Evolutionary conservation across 208 protist species (phyloP).

Genomic region (Trypanosoma scelopori): DNA sequence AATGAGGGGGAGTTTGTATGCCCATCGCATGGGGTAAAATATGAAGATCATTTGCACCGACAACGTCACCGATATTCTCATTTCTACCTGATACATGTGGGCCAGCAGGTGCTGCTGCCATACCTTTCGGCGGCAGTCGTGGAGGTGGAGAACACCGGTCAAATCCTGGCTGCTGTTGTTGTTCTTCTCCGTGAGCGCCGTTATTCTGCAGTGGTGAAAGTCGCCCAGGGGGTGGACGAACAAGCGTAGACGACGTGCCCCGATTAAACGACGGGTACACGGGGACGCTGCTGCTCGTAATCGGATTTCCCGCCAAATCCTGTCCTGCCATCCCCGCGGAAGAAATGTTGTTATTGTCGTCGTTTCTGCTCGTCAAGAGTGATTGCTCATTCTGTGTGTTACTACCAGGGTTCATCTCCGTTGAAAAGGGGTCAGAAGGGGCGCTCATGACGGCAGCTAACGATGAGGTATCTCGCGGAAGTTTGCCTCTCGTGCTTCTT

Average conservation of each 20-base stretch:
- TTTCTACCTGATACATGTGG: neutral
- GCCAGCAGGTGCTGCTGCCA: neutral
- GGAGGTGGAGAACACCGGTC: slow-evolving; percentile 3
- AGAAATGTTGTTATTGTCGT: slow-evolving; percentile 27
- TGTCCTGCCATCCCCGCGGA: slow-evolving; percentile 5
- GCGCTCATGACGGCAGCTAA: no score
- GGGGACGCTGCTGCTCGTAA: slow-evolving; percentile 1
- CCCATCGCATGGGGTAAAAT: neutral
- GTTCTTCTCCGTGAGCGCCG: no score
- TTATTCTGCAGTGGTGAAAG: slow-evolving; percentile 15
- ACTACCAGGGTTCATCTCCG: no score
- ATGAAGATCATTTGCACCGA: neutral
- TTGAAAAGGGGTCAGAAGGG: no score
- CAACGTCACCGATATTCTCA: slow-evolving; percentile 2
- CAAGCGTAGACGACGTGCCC: slow-evolving; percentile 1
- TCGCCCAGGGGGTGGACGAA: slow-evolving; percentile 9
- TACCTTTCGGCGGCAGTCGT: neutral
- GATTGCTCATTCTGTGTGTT: no score
- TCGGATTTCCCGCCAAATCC: slow-evolving; percentile 37
- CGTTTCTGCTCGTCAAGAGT: slow-evolving; percentile 21
- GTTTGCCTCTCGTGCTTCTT: no score
- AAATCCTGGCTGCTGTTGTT: neutral
- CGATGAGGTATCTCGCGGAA: no score
- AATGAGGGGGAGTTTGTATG: slow-evolving; percentile 21
- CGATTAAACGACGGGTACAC: neutral